A percentile compares a stretch with the other conserved stretches of the same genome.
Evolutionary conservation across 1,284 basidiomycete species (phyloP).

Genomic region (Pyrrhoderma lamaoense): DNA sequence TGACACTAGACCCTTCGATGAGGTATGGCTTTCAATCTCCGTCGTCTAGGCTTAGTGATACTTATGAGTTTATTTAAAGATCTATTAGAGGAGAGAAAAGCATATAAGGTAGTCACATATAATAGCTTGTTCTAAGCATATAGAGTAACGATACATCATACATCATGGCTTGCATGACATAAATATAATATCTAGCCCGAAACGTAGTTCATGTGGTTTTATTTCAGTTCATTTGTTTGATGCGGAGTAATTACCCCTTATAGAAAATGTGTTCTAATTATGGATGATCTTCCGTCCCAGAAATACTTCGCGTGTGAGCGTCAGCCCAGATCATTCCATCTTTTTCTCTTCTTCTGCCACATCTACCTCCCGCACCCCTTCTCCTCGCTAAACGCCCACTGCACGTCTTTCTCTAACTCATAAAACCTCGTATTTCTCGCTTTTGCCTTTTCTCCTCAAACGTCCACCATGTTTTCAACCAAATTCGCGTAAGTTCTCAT

Average conservation of each 20-base stretch:
- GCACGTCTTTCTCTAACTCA: slow-evolving; percentile 4
- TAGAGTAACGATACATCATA: neutral
- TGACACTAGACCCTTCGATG: slow-evolving; percentile 95
- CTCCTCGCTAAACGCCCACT: slow-evolving; percentile 1
- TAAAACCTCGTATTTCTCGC: slow-evolving; percentile 3
- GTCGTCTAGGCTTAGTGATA: neutral
- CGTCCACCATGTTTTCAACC: slow-evolving; percentile 9
- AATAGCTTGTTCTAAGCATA: neutral
- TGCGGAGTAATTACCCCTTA: neutral
- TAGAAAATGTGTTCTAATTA: neutral
- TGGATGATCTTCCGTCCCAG: neutral
- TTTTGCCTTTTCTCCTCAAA: neutral
- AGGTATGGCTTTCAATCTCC: slow-evolving; percentile 45
- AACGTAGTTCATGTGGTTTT: too few species aligned
- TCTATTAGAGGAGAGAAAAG: slow-evolving; percentile 10
- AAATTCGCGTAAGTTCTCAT: slow-evolving; percentile 14
- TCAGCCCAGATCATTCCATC: slow-evolving; percentile 3
- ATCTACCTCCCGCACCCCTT: slow-evolving; percentile 4
- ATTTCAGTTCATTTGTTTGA: neutral
- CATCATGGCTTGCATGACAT: too few species aligned
- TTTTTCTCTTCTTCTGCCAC: slow-evolving; percentile 4
- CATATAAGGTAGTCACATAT: neutral
- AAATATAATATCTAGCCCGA: too few species aligned
- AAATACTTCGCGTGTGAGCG: neutral
- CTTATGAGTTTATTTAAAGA: slow-evolving; percentile 5